Percentiles rank a stretch among this genome's conserved stretches.
Conservation (phyloP, 805 yeast genomes). For the Metschnikowia noctiluminum region DNA sequence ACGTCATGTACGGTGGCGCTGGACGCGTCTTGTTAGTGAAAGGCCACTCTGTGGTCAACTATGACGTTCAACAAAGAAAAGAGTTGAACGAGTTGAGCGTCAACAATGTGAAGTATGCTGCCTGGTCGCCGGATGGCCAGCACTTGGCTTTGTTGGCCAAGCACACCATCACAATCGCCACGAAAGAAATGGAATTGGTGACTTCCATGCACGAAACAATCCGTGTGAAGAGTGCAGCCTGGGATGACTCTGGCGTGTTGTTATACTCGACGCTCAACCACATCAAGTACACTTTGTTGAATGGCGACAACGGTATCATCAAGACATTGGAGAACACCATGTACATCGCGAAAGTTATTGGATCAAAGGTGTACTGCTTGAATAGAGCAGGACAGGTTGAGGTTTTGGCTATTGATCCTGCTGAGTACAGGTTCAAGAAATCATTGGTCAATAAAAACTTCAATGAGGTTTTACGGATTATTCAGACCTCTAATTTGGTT, state of each 20-base stretch:
- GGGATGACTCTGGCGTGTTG: slow-evolving; percentile 93
- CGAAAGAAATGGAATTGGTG: slow-evolving; percentile 69
- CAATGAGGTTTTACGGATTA: slow-evolving; percentile 85
- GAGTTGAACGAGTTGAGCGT: slow-evolving; percentile 65
- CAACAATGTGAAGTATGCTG: slow-evolving; percentile 79
- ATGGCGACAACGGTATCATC: slow-evolving; percentile 94
- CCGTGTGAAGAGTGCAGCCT: slow-evolving; percentile 92
- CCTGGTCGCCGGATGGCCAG: slow-evolving; percentile 87
- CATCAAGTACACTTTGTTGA: slow-evolving; percentile 86
- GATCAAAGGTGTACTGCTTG: slow-evolving; percentile 72
- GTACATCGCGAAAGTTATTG: slow-evolving; percentile 71
- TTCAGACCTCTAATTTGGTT: slow-evolving; percentile 83
- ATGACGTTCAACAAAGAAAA: slow-evolving; percentile 91
- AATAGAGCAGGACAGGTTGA: slow-evolving; percentile 85
- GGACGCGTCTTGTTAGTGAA: slow-evolving; percentile 80
- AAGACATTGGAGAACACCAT: slow-evolving; percentile 87
- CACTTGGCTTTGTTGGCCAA: slow-evolving; percentile 84
- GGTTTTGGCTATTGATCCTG: slow-evolving; percentile 79
- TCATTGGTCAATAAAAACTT: slow-evolving; percentile 88
- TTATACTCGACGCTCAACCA: slow-evolving; percentile 94
- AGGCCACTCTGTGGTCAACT: slow-evolving; percentile 67
- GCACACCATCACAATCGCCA: slow-evolving; percentile 88
- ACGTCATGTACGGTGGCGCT: slow-evolving; percentile 74
- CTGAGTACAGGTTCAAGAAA: slow-evolving; percentile 93
- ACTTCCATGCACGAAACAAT: slow-evolving; percentile 94